These are phyloP conservation scores for Hymenoscyphus occultus DNA, from an alignment of 2,329 filamentous ascomycete genomes.

Conservation along the genomic window DNA sequence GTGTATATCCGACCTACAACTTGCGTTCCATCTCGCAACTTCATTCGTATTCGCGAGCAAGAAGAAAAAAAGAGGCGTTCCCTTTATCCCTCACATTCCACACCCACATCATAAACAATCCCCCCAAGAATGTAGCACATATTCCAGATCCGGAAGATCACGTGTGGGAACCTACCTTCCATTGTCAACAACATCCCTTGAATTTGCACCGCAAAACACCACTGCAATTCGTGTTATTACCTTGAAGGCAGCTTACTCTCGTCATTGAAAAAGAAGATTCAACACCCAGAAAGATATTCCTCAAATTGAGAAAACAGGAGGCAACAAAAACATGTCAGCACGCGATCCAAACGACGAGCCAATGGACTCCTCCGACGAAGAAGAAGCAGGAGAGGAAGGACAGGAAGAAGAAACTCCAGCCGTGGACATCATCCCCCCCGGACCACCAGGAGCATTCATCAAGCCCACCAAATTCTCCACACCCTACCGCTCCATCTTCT, in stretches of 20 bases:
- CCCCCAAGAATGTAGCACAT: neutral
- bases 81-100: neutral
- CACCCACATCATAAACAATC: neutral
- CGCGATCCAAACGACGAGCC: too few species aligned
- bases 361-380: neutral
- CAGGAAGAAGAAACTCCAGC: neutral
- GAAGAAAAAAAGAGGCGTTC: neutral
- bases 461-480: constrained; percentile 15
- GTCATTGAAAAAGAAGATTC: too few species aligned
- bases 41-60: neutral
- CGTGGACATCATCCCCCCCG: neutral
- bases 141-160: neutral
- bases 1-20: neutral
- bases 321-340: too few species aligned
- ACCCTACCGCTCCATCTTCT: constrained; percentile 21
- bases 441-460: neutral
- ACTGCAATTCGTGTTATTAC: neutral
- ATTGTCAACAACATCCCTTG: neutral
- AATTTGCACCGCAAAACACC: neutral
- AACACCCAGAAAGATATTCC: too few species aligned
- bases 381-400: neutral
- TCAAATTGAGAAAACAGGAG: too few species aligned
- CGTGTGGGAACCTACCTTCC: neutral
- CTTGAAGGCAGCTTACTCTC: neutral
- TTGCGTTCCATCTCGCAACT: neutral